These are phyloP conservation scores for Microbotryum lychnidis-dioicae DNA, from an alignment of 1,284 basidiomycete genomes.

Conservation along the genomic window DNA sequence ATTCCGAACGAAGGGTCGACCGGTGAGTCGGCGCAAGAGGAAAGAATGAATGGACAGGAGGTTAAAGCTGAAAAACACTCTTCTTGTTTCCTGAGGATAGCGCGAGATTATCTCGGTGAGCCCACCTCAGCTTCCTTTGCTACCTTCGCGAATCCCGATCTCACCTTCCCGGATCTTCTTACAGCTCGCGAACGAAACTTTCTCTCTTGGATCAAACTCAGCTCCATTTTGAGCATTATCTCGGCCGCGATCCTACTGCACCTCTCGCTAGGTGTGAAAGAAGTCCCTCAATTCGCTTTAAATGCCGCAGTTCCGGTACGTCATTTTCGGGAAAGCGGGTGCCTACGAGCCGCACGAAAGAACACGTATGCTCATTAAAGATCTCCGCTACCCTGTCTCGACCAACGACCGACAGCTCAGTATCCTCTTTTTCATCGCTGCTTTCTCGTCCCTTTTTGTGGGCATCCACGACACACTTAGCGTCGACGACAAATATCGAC, in stretches of 20 bases:
- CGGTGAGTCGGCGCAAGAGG: slow-evolving; percentile 4
- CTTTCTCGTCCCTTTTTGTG: neutral
- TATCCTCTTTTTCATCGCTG: slow-evolving; percentile 25
- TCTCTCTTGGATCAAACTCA: slow-evolving; percentile 22
- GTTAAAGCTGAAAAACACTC: no score
- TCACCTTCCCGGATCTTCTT: neutral
- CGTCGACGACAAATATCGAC: neutral
- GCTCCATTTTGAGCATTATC: slow-evolving; percentile 14
- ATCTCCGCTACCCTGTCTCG: neutral
- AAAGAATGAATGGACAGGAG: no score
- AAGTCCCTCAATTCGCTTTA: slow-evolving; percentile 9
- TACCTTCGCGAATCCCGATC: neutral
- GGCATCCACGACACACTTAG: slow-evolving; percentile 6
- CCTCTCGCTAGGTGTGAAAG: slow-evolving; percentile 10
- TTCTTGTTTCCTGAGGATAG: no score
- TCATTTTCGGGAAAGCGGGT: no score
- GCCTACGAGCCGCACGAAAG: neutral
- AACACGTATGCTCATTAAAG: neutral
- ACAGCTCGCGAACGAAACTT: slow-evolving; percentile 28
- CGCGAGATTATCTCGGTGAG: no score
- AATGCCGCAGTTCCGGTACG: slow-evolving; percentile 16
- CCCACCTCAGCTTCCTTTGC: no score
- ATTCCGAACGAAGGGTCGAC: slow-evolving; percentile 19
- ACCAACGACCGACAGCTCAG: slow-evolving; percentile 12
- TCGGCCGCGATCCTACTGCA: slow-evolving; percentile 19